Base-by-base conservation (phyloP, 2,329 filamentous ascomycete genomes). In the Fusarium sp. region DNA sequence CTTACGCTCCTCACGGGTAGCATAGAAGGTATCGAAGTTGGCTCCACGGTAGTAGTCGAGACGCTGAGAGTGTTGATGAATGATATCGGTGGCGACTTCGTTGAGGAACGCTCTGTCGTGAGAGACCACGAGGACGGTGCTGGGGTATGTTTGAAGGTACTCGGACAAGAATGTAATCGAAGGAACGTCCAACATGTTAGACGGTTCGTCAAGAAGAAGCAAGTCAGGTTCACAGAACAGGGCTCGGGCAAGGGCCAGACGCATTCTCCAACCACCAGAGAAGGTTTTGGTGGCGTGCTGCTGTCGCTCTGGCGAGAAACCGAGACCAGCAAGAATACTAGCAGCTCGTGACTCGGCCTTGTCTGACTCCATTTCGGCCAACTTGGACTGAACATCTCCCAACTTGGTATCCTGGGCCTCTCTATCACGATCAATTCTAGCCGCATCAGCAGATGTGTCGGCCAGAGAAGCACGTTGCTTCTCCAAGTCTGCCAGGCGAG, bases 101-200 rank as follows among this genome's bases (percentile, higher is more conserved):
- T 99, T 98, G 78, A 99, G 89, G 89, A 99, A 99, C 2, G 96
- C 95, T 88, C 96, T 91, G 90, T 99, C 96, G 93, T 99, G 96
- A 83, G 94, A 98, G 74, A 99, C 96, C 61, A 99, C 96, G 20
- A 99, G 88, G 35, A 99, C 91, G 5, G 96, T 98, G 83, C 94
- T 98, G 44, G 96, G 96, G 81, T 99, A 99, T 55, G 87, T 88
- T 83, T 98, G 95, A 14, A 99, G 92, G 81, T 99, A 99, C 80
- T 95, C 96, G 54, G 96, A 93, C 82, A 99, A 89, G 90, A 98
- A 99, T 64, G 96, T 97, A 81, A 99, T 98, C 31, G 96, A 98
- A n/a, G 96, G 96, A 66, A 99, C 96, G 85, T 98, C 96, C 94
- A 99, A 95, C 96, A 98, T 98, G 91, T 98, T 98, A 63, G 96